A percentile compares a stretch with the other conserved stretches of the same genome.
phyloP scores from a whole-genome alignment of 257 asterid species.

The Solanum etuberosum region DNA sequence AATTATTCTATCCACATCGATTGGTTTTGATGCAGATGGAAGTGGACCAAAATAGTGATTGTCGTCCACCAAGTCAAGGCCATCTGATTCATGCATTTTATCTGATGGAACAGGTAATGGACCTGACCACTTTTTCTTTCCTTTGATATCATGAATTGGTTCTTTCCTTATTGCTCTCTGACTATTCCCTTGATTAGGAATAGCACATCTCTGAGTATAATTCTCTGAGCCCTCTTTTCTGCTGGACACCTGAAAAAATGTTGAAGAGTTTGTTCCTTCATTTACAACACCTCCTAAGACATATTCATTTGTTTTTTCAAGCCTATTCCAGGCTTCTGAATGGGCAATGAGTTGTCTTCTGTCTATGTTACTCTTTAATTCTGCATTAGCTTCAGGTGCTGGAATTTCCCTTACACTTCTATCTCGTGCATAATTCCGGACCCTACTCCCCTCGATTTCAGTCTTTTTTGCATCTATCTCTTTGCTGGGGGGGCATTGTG shows the following conservation, averaged over 20 bases:
- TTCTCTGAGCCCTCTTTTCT: not conserved
- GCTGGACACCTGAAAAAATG: not conserved
- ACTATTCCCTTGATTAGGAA: not conserved
- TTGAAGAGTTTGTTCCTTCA: not conserved
- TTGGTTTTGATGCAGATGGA: not conserved
- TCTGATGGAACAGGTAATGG: not conserved
- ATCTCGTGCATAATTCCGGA: not conserved
- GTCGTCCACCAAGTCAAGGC: not conserved
- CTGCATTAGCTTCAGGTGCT: not conserved
- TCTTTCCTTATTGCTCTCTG: not conserved
- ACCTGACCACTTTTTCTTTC: not conserved
- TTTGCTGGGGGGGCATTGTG: not conserved
- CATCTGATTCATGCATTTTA: not conserved
- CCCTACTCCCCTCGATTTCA: not conserved
- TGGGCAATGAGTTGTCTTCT: not conserved
- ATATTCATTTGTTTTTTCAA: not conserved
- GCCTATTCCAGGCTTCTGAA: not conserved
- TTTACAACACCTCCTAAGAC: not conserved
- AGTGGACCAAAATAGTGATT: not conserved
- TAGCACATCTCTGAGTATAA: not conserved
- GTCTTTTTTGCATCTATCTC: not conserved
- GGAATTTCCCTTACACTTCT: not conserved
- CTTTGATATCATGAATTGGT: not conserved
- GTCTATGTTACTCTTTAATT: not conserved
- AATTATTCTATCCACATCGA: not conserved